These are phyloP conservation scores for Penicillium atrosanguineum DNA, from an alignment of 495 filamentous ascomycete genomes.

Conservation along the genomic window DNA sequence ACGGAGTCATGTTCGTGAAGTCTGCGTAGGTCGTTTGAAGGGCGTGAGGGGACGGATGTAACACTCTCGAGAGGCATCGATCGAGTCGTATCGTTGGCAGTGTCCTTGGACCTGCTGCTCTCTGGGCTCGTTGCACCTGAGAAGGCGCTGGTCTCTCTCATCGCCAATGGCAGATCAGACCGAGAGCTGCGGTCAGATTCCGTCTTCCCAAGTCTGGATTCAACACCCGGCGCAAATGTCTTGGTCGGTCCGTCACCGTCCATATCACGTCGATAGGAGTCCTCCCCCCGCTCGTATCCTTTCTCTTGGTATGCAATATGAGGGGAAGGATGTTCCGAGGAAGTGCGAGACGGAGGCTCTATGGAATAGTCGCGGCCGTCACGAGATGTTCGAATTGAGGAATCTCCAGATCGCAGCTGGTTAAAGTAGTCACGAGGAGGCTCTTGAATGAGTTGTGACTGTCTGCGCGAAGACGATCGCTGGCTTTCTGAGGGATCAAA, in stretches of 20 bases:
- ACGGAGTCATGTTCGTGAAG: constrained; percentile 38
- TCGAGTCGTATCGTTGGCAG: neutral
- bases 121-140: constrained; percentile 35
- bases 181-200: constrained; percentile 64
- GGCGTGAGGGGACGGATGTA: constrained; percentile 29
- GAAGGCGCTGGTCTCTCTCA: constrained; percentile 33
- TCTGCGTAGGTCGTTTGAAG: constrained; percentile 39
- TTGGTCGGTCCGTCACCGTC: constrained; percentile 31
- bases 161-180: constrained; percentile 42
- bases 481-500: constrained; percentile 77
- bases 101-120: constrained; percentile 27
- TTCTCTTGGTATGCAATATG: constrained; percentile 94
- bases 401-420: constrained; percentile 17
- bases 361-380: constrained; percentile 17
- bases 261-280: constrained; percentile 27
- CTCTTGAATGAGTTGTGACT: constrained; percentile 28
- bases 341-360: constrained; percentile 15
- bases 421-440: constrained; percentile 33
- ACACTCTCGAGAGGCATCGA: constrained; percentile 24
- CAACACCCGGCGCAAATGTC: constrained; percentile 63
- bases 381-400: constrained; percentile 17
- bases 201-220: constrained; percentile 57
- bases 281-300: constrained; percentile 56
- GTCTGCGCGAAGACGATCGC: constrained; percentile 44
- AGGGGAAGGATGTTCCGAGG: constrained; percentile 55